Evolutionary conservation across 305 asterid species (phyloP).

Genomic region (Striga hermonthica): DNA sequence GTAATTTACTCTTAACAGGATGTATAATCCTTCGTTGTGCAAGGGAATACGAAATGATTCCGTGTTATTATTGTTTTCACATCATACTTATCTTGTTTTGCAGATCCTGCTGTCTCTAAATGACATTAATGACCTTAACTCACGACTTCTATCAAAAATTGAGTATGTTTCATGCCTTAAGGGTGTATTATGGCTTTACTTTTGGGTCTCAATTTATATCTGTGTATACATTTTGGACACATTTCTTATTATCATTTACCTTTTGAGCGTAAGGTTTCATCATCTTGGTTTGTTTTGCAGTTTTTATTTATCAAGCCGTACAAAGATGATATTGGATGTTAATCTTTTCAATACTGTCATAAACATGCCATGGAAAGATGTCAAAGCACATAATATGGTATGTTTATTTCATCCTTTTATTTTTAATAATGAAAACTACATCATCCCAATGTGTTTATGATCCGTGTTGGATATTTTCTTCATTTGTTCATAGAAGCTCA

Average conservation of each 20-base stretch:
- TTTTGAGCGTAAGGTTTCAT: conserved; percentile 17
- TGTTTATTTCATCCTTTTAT: conserved; percentile 25
- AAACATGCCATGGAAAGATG: conserved; percentile 50
- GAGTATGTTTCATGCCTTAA: conserved; percentile 53
- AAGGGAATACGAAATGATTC: conserved; percentile 24
- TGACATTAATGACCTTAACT: conserved; percentile 55
- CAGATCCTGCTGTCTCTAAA: conserved; percentile 77
- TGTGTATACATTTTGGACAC: conserved; percentile 5
- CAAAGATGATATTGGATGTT: conserved; percentile 70
- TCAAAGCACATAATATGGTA: conserved; percentile 56
- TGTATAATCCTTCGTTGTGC: conserved; percentile 22
- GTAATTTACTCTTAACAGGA: conserved; percentile 23
- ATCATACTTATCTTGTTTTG: conserved; percentile 32
- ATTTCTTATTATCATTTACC: conserved; percentile 19
- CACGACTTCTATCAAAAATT: conserved; percentile 68
- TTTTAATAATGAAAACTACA: conserved; percentile 6
- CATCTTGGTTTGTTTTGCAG: conserved; percentile 47
- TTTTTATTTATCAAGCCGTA: conserved; percentile 62
- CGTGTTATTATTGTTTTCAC: conserved; percentile 19
- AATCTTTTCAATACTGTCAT: conserved; percentile 44
- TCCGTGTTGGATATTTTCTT: conserved; percentile 12
- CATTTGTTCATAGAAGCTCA: neutral
- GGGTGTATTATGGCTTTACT: conserved; percentile 29
- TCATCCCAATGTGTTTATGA: conserved; percentile 9
- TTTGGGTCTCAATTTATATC: conserved; percentile 19